Conservation (phyloP, 169 alveolate species). For the Cystoisospora suis region DNA sequence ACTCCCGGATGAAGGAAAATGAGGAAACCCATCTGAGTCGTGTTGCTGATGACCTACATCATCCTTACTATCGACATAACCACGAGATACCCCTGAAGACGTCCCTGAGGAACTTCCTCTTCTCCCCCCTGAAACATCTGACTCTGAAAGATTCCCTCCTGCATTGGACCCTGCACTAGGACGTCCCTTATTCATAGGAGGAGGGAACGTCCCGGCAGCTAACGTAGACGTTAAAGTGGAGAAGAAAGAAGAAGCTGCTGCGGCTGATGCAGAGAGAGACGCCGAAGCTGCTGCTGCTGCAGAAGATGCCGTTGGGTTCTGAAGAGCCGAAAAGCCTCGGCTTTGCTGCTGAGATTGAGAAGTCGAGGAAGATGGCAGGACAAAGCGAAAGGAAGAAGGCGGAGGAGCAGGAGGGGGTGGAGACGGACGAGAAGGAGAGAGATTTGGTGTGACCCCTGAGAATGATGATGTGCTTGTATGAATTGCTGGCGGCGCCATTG, state of each 20-base stretch:
- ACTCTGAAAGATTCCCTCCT: too few species aligned
- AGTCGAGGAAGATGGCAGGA: neutral
- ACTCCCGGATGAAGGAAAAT: too few species aligned
- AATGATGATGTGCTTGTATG: too few species aligned
- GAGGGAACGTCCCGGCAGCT: neutral
- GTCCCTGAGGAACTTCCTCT: neutral
- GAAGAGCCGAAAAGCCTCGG: neutral
- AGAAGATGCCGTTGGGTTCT: neutral
- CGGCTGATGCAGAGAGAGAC: slow-evolving; percentile 23
- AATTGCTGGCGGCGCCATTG: too few species aligned
- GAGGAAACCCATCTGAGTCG: too few species aligned
- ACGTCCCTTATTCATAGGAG: too few species aligned
- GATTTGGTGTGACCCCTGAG: too few species aligned
- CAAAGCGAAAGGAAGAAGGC: neutral
- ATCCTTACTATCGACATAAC: too few species aligned
- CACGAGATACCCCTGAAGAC: neutral
- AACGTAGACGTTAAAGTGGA: slow-evolving; percentile 2
- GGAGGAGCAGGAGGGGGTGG: neutral
- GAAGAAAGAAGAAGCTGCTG: slow-evolving; percentile 30
- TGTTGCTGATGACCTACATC: too few species aligned
- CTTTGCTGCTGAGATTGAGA: too few species aligned
- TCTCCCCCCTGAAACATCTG: neutral
- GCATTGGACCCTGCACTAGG: neutral
- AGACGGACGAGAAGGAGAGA: neutral
- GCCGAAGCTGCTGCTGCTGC: slow-evolving; percentile 17